These are phyloP conservation scores for Cyclotella atomus DNA, from an alignment of 108 stramenopile species.

Conservation along the genomic window DNA sequence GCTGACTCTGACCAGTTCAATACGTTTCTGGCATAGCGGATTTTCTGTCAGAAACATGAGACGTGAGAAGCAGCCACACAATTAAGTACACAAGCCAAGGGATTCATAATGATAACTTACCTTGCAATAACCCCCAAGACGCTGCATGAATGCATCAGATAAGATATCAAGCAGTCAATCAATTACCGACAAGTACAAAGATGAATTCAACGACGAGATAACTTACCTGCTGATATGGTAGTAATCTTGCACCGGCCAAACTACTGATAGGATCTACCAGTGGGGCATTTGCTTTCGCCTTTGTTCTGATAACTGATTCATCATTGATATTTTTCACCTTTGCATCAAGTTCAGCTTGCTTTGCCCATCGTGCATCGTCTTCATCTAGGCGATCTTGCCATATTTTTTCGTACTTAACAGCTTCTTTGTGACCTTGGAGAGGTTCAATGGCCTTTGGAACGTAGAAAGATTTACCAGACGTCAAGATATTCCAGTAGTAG, in stretches of 20 bases:
- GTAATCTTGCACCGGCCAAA: slow-evolving; percentile 21
- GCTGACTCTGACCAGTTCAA: slow-evolving; percentile 69
- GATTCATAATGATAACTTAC: no score
- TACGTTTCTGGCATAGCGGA: slow-evolving; percentile 40
- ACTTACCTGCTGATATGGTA: slow-evolving; percentile 39
- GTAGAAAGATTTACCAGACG: slow-evolving; percentile 28
- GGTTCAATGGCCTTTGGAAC: slow-evolving; percentile 22
- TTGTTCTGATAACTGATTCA: slow-evolving; percentile 34
- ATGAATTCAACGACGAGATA: no score
- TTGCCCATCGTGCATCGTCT: slow-evolving; percentile 32
- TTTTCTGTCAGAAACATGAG: slow-evolving; percentile 29
- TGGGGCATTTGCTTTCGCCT: slow-evolving; percentile 29
- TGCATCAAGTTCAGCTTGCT: slow-evolving; percentile 48
- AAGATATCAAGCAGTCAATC: no score
- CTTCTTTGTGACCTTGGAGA: slow-evolving; percentile 48
- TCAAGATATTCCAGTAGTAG: slow-evolving; percentile 55
- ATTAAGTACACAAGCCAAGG: no score
- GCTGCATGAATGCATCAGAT: no score
- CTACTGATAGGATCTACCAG: slow-evolving; percentile 58
- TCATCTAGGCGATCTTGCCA: slow-evolving; percentile 53
- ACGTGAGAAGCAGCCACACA: no score
- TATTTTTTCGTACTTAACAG: slow-evolving; percentile 39
- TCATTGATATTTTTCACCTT: slow-evolving; percentile 55
- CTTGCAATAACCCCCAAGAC: no score
- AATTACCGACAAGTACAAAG: no score